Evolutionary conservation across 352 stramenopile genomes (phyloP).

Genomic region (Globisporangium irregulare): DNA sequence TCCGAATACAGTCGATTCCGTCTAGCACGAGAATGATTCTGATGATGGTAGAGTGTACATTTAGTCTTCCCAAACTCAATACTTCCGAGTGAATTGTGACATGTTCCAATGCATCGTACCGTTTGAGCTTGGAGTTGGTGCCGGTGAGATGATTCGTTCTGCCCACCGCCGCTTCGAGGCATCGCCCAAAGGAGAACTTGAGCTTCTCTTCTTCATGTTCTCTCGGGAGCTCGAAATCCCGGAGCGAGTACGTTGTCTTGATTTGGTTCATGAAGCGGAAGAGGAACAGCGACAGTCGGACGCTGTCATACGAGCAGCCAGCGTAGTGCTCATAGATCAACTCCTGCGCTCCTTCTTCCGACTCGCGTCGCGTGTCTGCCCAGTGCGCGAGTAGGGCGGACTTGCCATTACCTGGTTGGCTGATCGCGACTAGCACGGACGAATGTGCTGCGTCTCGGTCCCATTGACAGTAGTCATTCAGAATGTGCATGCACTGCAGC

Average conservation of each 20-base stretch:
- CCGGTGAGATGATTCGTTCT: slow-evolving; percentile 31
- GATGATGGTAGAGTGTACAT: neutral
- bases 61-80: neutral
- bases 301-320: slow-evolving; percentile 80
- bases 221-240: slow-evolving; percentile 74
- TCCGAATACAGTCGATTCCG: slow-evolving; percentile 78
- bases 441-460: slow-evolving; percentile 26
- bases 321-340: slow-evolving; percentile 82
- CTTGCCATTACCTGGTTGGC: slow-evolving; percentile 66
- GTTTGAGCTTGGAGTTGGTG: slow-evolving; percentile 35
- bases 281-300: slow-evolving; percentile 80
- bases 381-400: slow-evolving; percentile 77
- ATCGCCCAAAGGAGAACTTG: slow-evolving; percentile 80
- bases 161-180: slow-evolving; percentile 65
- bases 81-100: neutral
- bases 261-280: slow-evolving; percentile 83
- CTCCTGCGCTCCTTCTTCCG: slow-evolving; percentile 34
- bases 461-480: slow-evolving; percentile 73
- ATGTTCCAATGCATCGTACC: slow-evolving; percentile 13
- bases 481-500: slow-evolving; percentile 55
- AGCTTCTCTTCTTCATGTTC: slow-evolving; percentile 86
- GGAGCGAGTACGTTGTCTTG: slow-evolving; percentile 64
- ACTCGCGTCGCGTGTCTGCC: slow-evolving; percentile 43
- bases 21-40: slow-evolving; percentile 78
- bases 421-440: slow-evolving; percentile 58